Conservation (phyloP, 164 flowering plant genomes). For the Buxus sempervirens region DNA sequence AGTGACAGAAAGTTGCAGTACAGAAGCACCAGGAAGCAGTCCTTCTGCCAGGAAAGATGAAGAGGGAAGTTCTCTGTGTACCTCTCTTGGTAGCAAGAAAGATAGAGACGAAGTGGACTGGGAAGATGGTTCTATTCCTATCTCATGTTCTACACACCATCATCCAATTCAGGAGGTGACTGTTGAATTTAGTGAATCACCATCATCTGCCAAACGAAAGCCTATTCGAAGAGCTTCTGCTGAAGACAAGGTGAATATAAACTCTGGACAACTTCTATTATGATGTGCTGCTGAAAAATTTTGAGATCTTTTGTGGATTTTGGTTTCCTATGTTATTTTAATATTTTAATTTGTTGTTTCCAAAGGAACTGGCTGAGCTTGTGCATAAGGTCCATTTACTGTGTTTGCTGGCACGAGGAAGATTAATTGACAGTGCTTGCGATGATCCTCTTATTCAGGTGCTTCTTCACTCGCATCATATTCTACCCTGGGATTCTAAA, state of each 20-base stretch:
- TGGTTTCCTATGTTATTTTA: background rate
- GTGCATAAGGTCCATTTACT: slow-evolving; percentile 90
- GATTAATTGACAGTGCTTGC: slow-evolving; percentile 79
- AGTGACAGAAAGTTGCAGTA: slow-evolving; percentile 10
- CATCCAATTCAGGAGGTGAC: slow-evolving; percentile 33
- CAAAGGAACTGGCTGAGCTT: slow-evolving; percentile 81
- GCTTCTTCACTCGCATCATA: slow-evolving; percentile 5
- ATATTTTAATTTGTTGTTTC: background rate
- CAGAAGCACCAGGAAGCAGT: slow-evolving; percentile 9
- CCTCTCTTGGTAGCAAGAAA: slow-evolving; percentile 22
- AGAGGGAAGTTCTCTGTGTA: slow-evolving; percentile 7
- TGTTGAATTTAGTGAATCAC: slow-evolving; percentile 51
- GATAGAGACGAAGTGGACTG: slow-evolving; percentile 62
- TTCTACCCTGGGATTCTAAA: background rate
- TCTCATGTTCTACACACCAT: slow-evolving; percentile 12
- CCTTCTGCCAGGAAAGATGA: slow-evolving; percentile 11
- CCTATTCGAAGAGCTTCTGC: slow-evolving; percentile 60
- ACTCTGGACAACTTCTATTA: background rate
- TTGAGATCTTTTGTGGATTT: no score
- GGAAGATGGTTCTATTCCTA: slow-evolving; percentile 69
- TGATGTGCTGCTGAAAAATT: background rate
- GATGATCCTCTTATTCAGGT: slow-evolving; percentile 95
- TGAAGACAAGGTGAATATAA: slow-evolving; percentile 66
- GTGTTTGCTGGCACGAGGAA: slow-evolving; percentile 86
- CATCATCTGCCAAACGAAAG: slow-evolving; percentile 42